These are phyloP conservation scores for Scutellaria barbata DNA, from an alignment of 257 asterid species.

Conservation along the genomic window DNA sequence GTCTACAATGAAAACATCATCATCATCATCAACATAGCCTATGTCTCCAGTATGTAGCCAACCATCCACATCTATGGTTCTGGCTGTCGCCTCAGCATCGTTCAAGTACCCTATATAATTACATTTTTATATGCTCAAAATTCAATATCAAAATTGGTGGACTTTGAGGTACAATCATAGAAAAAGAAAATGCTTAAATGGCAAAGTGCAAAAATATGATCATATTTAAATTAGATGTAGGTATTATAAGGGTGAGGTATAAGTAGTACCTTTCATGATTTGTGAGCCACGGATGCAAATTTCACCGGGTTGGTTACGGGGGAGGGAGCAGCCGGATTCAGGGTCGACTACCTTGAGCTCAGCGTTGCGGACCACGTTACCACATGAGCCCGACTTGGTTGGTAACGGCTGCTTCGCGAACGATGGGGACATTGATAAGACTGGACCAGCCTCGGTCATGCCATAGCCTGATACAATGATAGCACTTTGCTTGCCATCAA, in stretches of 20 bases:
- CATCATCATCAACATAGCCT: constrained; percentile 60
- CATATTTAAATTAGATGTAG: too few species aligned
- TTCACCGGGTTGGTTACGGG: constrained; percentile 78
- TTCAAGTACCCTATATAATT: constrained; percentile 60
- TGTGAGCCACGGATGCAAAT: constrained; percentile 90
- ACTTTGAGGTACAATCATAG: too few species aligned
- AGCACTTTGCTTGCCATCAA: too few species aligned
- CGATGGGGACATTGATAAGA: constrained; percentile 69
- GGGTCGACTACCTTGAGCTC: constrained; percentile 87
- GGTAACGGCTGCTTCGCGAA: constrained; percentile 71
- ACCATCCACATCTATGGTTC: constrained; percentile 85
- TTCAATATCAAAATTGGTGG: too few species aligned
- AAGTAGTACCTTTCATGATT: constrained; percentile 67
- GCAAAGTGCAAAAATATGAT: too few species aligned
- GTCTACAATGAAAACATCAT: constrained; percentile 69
- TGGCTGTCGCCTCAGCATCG: constrained; percentile 80
- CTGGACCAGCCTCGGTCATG: constrained; percentile 97
- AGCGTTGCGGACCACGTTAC: constrained; percentile 87
- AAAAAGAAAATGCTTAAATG: too few species aligned
- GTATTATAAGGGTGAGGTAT: too few species aligned
- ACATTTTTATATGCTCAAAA: not conserved
- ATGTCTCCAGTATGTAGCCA: constrained; percentile 97
- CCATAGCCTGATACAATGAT: too few species aligned
- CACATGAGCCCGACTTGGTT: constrained; percentile 85
- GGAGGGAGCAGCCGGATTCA: constrained; percentile 76